Conservation (phyloP, 2,329 filamentous ascomycete genomes). For the Triangularia verruculosa region DNA sequence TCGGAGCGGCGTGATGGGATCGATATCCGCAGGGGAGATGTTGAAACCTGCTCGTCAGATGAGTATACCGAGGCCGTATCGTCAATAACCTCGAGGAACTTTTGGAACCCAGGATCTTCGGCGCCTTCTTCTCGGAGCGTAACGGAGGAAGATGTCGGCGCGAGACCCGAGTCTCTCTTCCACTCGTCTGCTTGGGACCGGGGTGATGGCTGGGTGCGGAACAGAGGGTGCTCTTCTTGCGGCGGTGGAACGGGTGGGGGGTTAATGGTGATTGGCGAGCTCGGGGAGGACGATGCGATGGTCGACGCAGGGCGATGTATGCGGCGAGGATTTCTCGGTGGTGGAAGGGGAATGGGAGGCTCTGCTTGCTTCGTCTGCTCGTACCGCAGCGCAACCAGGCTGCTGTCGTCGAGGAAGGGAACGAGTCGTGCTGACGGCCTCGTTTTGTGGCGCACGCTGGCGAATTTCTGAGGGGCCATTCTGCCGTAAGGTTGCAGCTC, state of each 20-base stretch:
- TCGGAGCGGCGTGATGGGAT: conserved; percentile 12
- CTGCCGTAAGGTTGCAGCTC: conserved; percentile 17
- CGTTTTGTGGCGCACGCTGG: conserved; percentile 43
- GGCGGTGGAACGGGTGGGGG: conserved; percentile 40
- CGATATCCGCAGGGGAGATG: conserved; percentile 17
- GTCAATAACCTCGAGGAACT: conserved; percentile 26
- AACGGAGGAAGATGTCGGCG: conserved; percentile 43
- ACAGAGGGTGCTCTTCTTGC: conserved; percentile 52
- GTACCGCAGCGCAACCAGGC: conserved; percentile 56
- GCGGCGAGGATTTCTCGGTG: conserved; percentile 43
- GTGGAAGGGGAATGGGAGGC: conserved; percentile 52
- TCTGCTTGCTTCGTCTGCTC: conserved; percentile 58
- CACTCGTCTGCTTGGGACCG: conserved; percentile 36
- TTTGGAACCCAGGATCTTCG: conserved; percentile 25
- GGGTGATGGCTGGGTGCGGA: conserved; percentile 39
- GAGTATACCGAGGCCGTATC: conserved; percentile 35
- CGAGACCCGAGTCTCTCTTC: conserved; percentile 56
- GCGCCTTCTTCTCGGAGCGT: conserved; percentile 38
- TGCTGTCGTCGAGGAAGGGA: conserved; percentile 47
- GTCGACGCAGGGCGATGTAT: conserved; percentile 28
- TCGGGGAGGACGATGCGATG: conserved; percentile 23
- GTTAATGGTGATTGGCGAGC: conserved; percentile 31
- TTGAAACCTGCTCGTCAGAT: conserved; percentile 25
- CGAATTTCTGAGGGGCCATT: conserved; percentile 42
- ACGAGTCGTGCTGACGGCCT: conserved; percentile 36